Evolutionary conservation across 2,329 filamentous ascomycete genomes (phyloP).

Genomic region (Ciborinia camelliae): DNA sequence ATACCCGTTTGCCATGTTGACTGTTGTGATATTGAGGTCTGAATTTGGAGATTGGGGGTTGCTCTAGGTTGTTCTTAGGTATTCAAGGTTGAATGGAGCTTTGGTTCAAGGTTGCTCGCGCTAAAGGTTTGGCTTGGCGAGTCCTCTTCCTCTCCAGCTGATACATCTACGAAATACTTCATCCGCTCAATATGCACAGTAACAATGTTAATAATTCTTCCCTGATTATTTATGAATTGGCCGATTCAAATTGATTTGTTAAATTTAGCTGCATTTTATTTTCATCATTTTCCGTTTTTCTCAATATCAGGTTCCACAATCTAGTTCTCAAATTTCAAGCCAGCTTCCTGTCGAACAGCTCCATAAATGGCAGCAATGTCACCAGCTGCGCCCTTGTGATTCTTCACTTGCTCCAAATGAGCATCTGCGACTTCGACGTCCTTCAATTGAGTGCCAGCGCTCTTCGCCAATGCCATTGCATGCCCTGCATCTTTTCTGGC

Average conservation of each 20-base stretch:
- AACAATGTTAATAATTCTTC: neutral
- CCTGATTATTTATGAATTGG: too few relatives aligned
- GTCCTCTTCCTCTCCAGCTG: slow-evolving; percentile 1
- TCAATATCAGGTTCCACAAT: neutral
- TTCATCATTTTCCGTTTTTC: neutral
- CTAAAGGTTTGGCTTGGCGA: slow-evolving; percentile 16
- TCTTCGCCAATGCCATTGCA: slow-evolving; percentile 63
- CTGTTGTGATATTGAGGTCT: slow-evolving; percentile 20
- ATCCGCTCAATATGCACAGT: neutral
- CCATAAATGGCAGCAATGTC: slow-evolving; percentile 85
- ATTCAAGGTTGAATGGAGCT: slow-evolving; percentile 19
- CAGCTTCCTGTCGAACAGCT: slow-evolving; percentile 68
- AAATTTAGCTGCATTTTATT: neutral
- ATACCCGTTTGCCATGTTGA: slow-evolving; percentile 43
- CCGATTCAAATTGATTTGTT: neutral
- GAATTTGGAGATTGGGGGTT: neutral
- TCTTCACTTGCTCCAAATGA: slow-evolving; percentile 67
- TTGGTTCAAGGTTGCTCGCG: slow-evolving; percentile 1
- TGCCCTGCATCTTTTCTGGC: slow-evolving; percentile 80
- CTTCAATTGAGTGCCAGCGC: slow-evolving; percentile 58
- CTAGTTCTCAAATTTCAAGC: slow-evolving; percentile 69
- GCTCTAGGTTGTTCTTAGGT: neutral
- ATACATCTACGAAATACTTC: neutral
- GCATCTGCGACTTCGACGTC: slow-evolving; percentile 65
- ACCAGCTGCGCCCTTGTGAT: slow-evolving; percentile 64